Conservation (phyloP, 192 early-diverging fungal species). For the Coemansia sp. region DNA sequence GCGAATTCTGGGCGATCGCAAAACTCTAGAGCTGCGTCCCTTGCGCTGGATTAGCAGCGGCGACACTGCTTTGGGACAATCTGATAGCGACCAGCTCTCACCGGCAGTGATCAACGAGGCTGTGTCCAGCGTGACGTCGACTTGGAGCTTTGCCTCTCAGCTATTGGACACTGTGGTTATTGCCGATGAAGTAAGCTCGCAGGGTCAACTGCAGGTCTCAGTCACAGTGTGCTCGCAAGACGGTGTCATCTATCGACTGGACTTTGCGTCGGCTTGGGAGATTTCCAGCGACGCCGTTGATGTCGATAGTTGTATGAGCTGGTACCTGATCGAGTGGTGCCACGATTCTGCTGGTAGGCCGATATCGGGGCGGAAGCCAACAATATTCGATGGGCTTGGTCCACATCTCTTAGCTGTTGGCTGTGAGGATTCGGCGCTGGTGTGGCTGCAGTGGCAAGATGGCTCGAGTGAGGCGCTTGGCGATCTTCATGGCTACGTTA, state of each 20-base stretch:
- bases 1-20: conserved; percentile 42
- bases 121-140: conserved; percentile 17
- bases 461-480: conserved; percentile 13
- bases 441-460: conserved; percentile 40
- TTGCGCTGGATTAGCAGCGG: conserved; percentile 34
- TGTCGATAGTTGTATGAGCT: conserved; percentile 34
- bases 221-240: conserved; percentile 27
- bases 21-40: conserved; percentile 42
- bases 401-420: conserved; percentile 15
- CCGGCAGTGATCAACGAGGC: conserved; percentile 9
- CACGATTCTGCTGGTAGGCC: conserved; percentile 7
- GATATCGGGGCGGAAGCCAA: conserved; percentile 8
- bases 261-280: conserved; percentile 38
- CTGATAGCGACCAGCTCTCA: neutral
- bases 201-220: conserved; percentile 17
- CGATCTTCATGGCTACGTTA: conserved; percentile 20
- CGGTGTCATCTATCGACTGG: conserved; percentile 37
- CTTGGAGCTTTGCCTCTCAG: conserved; percentile 40
- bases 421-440: conserved; percentile 32
- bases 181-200: conserved; percentile 16
- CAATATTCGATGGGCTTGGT: conserved; percentile 25
- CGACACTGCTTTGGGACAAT: neutral
- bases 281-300: conserved; percentile 30
- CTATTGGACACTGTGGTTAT: conserved; percentile 27
- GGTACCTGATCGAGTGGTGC: conserved; percentile 43